These are phyloP conservation scores for Aspergillus hiratsukae DNA, from an alignment of 2,329 filamentous ascomycete genomes.

Conservation along the genomic window DNA sequence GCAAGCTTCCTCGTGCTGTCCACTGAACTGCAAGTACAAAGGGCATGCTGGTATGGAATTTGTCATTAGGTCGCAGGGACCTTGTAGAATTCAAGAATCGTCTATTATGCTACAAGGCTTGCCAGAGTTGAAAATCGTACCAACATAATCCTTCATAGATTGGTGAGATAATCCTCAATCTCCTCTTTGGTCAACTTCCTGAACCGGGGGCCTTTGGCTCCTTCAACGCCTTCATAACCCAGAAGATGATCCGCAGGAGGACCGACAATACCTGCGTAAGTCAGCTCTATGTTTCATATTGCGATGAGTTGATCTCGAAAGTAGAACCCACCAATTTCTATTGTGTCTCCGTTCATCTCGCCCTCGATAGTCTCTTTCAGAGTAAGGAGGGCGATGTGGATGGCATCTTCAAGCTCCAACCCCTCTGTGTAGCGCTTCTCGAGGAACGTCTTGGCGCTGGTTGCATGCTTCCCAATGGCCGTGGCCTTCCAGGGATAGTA, in stretches of 20 bases:
- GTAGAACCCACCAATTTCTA: slow-evolving; percentile 76
- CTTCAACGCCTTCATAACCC: slow-evolving; percentile 60
- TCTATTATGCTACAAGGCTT: slow-evolving; percentile 26
- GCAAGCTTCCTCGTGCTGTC: background rate
- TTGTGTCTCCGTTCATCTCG: slow-evolving; percentile 98
- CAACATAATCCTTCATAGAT: slow-evolving; percentile 62
- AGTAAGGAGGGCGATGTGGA: slow-evolving; percentile 95
- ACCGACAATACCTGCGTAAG: slow-evolving; percentile 79
- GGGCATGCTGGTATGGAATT: background rate
- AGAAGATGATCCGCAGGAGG: slow-evolving; percentile 89
- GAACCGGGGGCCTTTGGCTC: slow-evolving; percentile 41
- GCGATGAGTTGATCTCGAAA: background rate
- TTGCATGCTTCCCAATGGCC: slow-evolving; percentile 96
- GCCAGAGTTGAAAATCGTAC: slow-evolving; percentile 11
- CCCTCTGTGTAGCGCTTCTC: slow-evolving; percentile 99
- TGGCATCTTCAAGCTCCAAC: slow-evolving; percentile 93
- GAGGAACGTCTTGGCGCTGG: slow-evolving; percentile 96
- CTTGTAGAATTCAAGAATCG: slow-evolving; percentile 19
- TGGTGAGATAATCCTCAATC: slow-evolving; percentile 99
- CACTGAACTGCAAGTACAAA: background rate
- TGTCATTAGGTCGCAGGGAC: slow-evolving; percentile 7
- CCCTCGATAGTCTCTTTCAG: slow-evolving; percentile 99
- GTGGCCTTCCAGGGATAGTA: slow-evolving; percentile 99
- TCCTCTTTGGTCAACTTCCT: slow-evolving; percentile 85
- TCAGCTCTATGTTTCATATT: background rate